phyloP scores from a whole-genome alignment of 768 basidiomycete species.

The Leccinum incarnatum region DNA sequence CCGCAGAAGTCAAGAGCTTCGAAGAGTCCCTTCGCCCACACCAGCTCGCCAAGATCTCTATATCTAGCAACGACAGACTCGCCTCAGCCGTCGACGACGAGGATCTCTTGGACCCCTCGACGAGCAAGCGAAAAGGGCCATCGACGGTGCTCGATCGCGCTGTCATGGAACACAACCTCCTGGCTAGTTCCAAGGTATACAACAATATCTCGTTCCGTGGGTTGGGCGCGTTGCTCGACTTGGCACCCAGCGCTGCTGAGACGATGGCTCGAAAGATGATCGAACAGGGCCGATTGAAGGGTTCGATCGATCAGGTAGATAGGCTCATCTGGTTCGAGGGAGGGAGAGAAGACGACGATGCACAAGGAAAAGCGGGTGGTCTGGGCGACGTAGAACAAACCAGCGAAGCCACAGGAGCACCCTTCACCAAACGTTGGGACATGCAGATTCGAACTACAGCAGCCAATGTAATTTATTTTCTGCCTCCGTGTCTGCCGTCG shows the following conservation, averaged over 20 bases:
- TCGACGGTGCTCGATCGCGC: constrained; percentile 95
- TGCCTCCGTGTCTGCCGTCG: neutral
- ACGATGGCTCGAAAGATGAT: constrained; percentile 99
- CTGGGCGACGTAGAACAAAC: constrained; percentile 84
- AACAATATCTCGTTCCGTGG: constrained; percentile 96
- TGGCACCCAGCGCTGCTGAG: constrained; percentile 91
- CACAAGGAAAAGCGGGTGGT: constrained; percentile 92
- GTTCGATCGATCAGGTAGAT: constrained; percentile 94
- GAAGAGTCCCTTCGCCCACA: constrained; percentile 85
- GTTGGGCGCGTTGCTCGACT: constrained; percentile 84
- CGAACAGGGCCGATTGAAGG: constrained; percentile 91
- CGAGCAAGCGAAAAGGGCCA: constrained; percentile 84
- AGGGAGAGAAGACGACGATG: constrained; percentile 82
- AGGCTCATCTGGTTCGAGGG: constrained; percentile 92
- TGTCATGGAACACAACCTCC: constrained; percentile 97
- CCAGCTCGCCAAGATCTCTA: constrained; percentile 89
- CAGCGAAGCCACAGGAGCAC: constrained; percentile 83
- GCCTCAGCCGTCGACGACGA: constrained; percentile 65
- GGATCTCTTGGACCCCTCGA: constrained; percentile 48
- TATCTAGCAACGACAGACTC: constrained; percentile 78
- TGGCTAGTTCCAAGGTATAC: constrained; percentile 96
- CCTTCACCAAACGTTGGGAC: constrained; percentile 96
- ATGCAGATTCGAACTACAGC: constrained; percentile 86
- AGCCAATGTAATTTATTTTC: constrained; percentile 60
- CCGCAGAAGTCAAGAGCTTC: constrained; percentile 87